These are phyloP conservation scores for Metschnikowia aberdeeniae DNA, from an alignment of 805 yeast genomes.

Conservation along the genomic window DNA sequence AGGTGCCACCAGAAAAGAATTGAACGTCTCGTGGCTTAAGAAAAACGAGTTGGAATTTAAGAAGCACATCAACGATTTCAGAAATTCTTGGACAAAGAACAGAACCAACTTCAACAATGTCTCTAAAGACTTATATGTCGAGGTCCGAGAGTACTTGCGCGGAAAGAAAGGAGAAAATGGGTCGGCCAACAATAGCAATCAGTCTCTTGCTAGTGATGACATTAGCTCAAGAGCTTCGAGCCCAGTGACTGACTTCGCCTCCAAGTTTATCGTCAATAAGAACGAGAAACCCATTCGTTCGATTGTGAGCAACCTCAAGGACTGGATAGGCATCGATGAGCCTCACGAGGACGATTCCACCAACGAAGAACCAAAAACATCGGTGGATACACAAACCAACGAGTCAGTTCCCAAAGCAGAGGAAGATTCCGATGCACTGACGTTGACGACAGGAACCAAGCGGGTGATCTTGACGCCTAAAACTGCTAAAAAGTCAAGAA, in stretches of 20 bases:
- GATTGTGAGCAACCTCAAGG: constrained; percentile 38
- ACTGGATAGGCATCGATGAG: constrained; percentile 36
- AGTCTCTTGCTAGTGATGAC: constrained; percentile 25
- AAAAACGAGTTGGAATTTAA: constrained; percentile 93
- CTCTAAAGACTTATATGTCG: constrained; percentile 79
- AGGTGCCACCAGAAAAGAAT: constrained; percentile 94
- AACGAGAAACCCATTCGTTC: constrained; percentile 29
- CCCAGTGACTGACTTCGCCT: constrained; percentile 67
- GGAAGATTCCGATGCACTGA: not conserved
- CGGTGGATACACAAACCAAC: constrained; percentile 2
- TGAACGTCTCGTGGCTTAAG: constrained; percentile 95
- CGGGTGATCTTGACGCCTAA: constrained; percentile 4
- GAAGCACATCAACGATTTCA: constrained; percentile 82
- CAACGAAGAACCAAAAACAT: constrained; percentile 18
- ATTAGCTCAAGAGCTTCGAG: constrained; percentile 34
- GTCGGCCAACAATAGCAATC: constrained; percentile 16
- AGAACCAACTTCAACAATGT: constrained; percentile 64
- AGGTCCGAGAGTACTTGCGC: constrained; percentile 70
- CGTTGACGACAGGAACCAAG: not conserved
- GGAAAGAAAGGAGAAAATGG: constrained; percentile 35
- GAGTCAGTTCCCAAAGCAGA: not conserved
- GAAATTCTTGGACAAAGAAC: constrained; percentile 79
- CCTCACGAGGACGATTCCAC: constrained; percentile 28
- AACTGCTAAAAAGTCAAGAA: constrained; percentile 2
- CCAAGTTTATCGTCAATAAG: constrained; percentile 57